Percentiles rank a stretch among this genome's conserved stretches.
These are phyloP conservation scores for Magnolia changhungtana DNA, from an alignment of 164 flowering plant genomes.

Conservation along the genomic window DNA sequence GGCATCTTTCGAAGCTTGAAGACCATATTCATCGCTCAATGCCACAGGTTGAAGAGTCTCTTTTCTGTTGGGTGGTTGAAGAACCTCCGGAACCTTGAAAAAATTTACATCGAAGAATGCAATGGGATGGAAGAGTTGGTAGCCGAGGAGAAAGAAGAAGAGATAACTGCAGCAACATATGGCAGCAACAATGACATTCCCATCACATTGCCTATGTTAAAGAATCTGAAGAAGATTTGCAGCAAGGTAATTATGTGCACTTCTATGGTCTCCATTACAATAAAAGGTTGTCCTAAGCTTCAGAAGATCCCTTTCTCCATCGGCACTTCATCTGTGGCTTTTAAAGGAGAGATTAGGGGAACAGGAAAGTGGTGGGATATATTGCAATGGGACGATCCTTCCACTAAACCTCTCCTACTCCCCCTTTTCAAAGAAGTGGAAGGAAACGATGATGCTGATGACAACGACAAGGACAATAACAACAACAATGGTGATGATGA, in stretches of 20 bases:
- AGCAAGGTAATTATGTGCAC: neutral
- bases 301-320: neutral
- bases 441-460: conserved; percentile 8
- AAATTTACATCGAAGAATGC: rapidly evolving
- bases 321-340: neutral
- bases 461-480: no score
- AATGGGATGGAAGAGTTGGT: neutral
- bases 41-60: neutral
- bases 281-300: neutral
- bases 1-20: neutral
- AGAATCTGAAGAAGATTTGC: neutral
- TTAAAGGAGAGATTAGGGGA: neutral
- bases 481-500: no score
- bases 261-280: neutral
- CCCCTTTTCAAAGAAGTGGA: conserved; percentile 6
- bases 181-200: neutral
- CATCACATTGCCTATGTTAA: conserved; percentile 1
- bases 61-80: neutral
- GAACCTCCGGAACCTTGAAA: neutral
- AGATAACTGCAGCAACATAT: neutral
- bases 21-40: rapidly evolving
- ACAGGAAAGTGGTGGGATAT: neutral
- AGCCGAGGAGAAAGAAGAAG: neutral
- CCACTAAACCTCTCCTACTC: neutral
- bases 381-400: neutral